A percentile compares a stretch with the other conserved stretches of the same genome.
Conservation (phyloP, 148 eudicot species). For the Rhododendron mucronatum region DNA sequence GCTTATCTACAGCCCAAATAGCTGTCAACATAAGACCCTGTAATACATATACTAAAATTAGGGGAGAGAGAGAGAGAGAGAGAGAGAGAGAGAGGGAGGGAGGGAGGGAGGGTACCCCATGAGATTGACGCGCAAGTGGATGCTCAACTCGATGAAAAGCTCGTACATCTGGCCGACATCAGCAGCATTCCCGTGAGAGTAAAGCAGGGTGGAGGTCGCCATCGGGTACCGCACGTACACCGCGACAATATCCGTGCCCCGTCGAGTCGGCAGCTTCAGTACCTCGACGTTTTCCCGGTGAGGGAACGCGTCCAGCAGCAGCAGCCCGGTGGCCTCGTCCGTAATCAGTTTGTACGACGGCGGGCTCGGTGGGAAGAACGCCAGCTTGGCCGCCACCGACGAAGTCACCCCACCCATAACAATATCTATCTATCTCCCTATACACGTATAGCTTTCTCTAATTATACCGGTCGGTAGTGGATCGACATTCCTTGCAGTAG, state of each 20-base stretch:
- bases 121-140: slow-evolving; percentile 76
- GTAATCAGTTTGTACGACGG: slow-evolving; percentile 58
- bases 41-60: not conserved
- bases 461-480: not conserved
- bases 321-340: slow-evolving; percentile 54
- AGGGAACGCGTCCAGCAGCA: slow-evolving; percentile 61
- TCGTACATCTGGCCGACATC: slow-evolving; percentile 99
- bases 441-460: not conserved
- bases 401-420: slow-evolving; percentile 96
- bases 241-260: slow-evolving; percentile 69
- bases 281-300: slow-evolving; percentile 94
- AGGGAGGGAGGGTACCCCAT: slow-evolving; percentile 49
- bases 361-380: slow-evolving; percentile 92
- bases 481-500: slow-evolving; percentile 2
- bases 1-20: no score
- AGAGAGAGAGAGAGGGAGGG: slow-evolving; percentile 1
- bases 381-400: slow-evolving; percentile 94
- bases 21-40: no score
- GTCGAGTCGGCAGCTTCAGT: slow-evolving; percentile 59
- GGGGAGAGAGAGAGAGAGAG: not conserved
- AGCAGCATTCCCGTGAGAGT: slow-evolving; percentile 98
- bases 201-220: slow-evolving; percentile 74
- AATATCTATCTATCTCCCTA: not conserved
- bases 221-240: slow-evolving; percentile 84
- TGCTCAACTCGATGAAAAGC: slow-evolving; percentile 80